phyloP scores from a whole-genome alignment of 192 early-diverging fungal species.

The Coemansia sp. region DNA sequence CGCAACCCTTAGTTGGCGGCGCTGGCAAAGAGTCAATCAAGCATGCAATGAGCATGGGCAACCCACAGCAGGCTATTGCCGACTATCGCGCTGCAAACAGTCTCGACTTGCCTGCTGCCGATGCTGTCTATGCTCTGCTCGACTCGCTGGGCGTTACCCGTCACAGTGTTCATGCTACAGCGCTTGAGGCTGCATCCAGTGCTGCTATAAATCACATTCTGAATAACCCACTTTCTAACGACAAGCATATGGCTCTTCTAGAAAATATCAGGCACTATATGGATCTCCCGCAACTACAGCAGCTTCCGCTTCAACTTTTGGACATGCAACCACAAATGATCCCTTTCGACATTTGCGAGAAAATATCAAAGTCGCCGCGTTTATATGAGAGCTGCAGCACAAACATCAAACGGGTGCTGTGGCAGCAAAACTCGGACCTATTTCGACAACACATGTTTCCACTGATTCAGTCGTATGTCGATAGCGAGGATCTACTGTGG shows the following conservation, averaged over 20 bases:
- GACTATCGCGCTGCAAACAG: slow-evolving; percentile 26
- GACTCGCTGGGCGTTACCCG: slow-evolving; percentile 36
- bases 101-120: slow-evolving; percentile 36
- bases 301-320: slow-evolving; percentile 41
- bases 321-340: slow-evolving; percentile 26
- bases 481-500: slow-evolving; percentile 5
- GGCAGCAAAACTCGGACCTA: slow-evolving; percentile 26
- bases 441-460: slow-evolving; percentile 35
- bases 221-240: slow-evolving; percentile 16
- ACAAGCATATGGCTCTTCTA: slow-evolving; percentile 25
- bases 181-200: slow-evolving; percentile 19
- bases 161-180: slow-evolving; percentile 27
- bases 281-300: slow-evolving; percentile 22
- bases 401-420: slow-evolving; percentile 37
- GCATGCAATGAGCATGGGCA: slow-evolving; percentile 39
- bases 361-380: slow-evolving; percentile 11
- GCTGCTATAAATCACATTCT: slow-evolving; percentile 32
- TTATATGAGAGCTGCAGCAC: slow-evolving; percentile 34
- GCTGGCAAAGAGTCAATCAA: slow-evolving; percentile 37
- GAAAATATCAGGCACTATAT: slow-evolving; percentile 28
- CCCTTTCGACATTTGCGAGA: slow-evolving; percentile 27
- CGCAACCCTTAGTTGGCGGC: slow-evolving; percentile 16
- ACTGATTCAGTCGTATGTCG: slow-evolving; percentile 22
- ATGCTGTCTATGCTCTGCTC: slow-evolving; percentile 35
- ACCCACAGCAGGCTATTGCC: slow-evolving; percentile 27